Percentiles rank a stretch among this genome's conserved stretches.
Evolutionary conservation across 2,329 filamentous ascomycete species (phyloP).

Genomic region (Diaporthe amygdali): DNA sequence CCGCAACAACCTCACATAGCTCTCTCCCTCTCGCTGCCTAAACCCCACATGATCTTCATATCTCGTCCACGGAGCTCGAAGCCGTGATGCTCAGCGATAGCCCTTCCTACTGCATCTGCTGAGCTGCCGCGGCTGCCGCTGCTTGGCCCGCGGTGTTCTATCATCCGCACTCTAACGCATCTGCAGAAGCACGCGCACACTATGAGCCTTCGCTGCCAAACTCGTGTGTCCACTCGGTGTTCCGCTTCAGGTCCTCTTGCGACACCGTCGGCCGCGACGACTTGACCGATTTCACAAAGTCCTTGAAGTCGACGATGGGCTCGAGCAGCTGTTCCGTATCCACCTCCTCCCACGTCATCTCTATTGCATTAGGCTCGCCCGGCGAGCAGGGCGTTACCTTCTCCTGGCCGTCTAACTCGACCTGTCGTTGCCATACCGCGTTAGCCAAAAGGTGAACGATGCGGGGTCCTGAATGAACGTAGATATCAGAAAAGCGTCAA

Average conservation of each 20-base stretch:
- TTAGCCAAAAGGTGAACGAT: neutral
- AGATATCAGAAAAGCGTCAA: neutral
- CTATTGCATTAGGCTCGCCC: slow-evolving; percentile 81
- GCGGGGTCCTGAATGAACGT: neutral
- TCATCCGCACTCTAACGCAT: too few relatives aligned
- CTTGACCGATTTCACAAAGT: slow-evolving; percentile 92
- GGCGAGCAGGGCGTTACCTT: slow-evolving; percentile 92
- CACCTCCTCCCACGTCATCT: slow-evolving; percentile 93
- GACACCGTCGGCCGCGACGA: slow-evolving; percentile 90
- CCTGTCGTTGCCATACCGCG: slow-evolving; percentile 50
- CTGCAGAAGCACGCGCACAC: neutral
- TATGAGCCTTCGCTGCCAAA: slow-evolving; percentile 88
- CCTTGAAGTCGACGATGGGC: slow-evolving; percentile 84
- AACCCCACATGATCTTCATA: too few relatives aligned
- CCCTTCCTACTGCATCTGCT: neutral
- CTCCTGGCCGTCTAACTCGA: slow-evolving; percentile 69
- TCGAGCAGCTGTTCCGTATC: slow-evolving; percentile 85
- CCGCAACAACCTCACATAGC: neutral
- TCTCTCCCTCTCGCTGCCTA: neutral
- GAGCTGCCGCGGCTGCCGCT: neutral
- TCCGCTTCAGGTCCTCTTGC: slow-evolving; percentile 80
- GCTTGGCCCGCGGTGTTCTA: too few relatives aligned
- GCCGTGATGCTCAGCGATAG: neutral
- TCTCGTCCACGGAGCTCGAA: neutral
- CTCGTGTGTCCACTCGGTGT: slow-evolving; percentile 92